Percentiles rank a stretch among this genome's conserved stretches.
Conservation (phyloP, 768 basidiomycete species). For the Podaxis sp. region DNA sequence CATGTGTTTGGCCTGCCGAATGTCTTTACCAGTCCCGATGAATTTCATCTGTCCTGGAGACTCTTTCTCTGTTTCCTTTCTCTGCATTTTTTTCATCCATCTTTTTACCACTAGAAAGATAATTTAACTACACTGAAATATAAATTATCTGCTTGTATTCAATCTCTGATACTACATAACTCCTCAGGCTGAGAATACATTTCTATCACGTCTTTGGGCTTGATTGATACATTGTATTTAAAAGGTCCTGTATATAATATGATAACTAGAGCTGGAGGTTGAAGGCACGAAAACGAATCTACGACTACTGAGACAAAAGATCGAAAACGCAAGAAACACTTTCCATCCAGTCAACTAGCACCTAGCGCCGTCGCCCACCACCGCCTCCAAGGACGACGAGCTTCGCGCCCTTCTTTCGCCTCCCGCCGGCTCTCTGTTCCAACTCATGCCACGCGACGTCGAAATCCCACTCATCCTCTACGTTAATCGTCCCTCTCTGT, state of each 20-base stretch:
- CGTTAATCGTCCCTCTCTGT: slow-evolving; percentile 32
- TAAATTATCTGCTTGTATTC: slow-evolving; percentile 2
- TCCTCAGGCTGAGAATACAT: neutral
- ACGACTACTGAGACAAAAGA: too few relatives aligned
- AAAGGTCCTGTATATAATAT: neutral
- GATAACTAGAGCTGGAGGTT: neutral
- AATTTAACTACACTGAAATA: slow-evolving; percentile 7
- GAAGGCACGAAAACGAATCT: too few relatives aligned
- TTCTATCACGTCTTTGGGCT: neutral
- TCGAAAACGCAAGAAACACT: too few relatives aligned
- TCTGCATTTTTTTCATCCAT: neutral
- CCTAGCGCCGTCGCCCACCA: slow-evolving; percentile 45
- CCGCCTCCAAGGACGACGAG: slow-evolving; percentile 75
- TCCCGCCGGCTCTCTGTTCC: slow-evolving; percentile 54
- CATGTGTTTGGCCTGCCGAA: neutral
- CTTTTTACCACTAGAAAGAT: neutral
- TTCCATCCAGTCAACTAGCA: neutral
- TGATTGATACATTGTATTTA: neutral
- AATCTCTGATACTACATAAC: neutral
- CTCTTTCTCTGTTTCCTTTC: neutral
- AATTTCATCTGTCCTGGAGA: slow-evolving; percentile 5
- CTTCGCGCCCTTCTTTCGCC: slow-evolving; percentile 62
- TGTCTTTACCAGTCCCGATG: neutral
- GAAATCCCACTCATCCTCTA: slow-evolving; percentile 73
- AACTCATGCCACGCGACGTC: slow-evolving; percentile 83